Evolutionary conservation across 495 filamentous ascomycete genomes (phyloP), one percentile per base, ranked within the genome.

Genomic region (Pyronema omphalodes): DNA sequence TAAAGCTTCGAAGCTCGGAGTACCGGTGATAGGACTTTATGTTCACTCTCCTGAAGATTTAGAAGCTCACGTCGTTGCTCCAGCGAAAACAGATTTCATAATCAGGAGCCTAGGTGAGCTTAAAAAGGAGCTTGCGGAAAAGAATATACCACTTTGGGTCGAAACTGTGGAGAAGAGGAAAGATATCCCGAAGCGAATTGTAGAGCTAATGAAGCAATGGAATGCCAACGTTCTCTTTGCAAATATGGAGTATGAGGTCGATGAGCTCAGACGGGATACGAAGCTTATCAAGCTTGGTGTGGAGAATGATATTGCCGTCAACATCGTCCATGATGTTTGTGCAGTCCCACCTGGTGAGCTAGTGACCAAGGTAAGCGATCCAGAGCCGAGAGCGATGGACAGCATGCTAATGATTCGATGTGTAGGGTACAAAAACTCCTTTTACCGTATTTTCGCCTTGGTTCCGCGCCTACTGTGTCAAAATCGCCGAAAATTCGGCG

Each of bases 391-490:
- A n/a, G 37, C 37, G 3, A 6, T 35, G 18, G 18, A 35, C 1
- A 6, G 19, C 48, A 6, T 11, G 9, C 34, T 19, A 19, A 12
- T 48, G 11, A 48, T 48, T 29, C 3, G 19, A 15, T 29, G 18
- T n/a, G 50, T 52, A 64, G 61, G 40, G 54, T 41, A 71, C 69
- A 6, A 83, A 86, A 7, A 82, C 76, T 17, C 86, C 88, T 65
- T 95, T 93, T 63, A 74, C 83, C 0, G 83, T 94, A 1, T 94
- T 89, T 57, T 79, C 69, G 1, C 88, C 87, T 0, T 94, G 86
- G 86, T 88, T 74, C 62, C 69, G 79, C 12, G 61, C 82, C 0
- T 95, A 88, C 88, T 60, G 86, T 17, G 71, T 74, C 6, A 77
- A 86, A 56, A 55, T 93, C 9, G 77, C 88, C 46, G 67, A 73